Conservation (phyloP, 768 basidiomycete genomes). For the Rhodotorula paludigena region DNA sequence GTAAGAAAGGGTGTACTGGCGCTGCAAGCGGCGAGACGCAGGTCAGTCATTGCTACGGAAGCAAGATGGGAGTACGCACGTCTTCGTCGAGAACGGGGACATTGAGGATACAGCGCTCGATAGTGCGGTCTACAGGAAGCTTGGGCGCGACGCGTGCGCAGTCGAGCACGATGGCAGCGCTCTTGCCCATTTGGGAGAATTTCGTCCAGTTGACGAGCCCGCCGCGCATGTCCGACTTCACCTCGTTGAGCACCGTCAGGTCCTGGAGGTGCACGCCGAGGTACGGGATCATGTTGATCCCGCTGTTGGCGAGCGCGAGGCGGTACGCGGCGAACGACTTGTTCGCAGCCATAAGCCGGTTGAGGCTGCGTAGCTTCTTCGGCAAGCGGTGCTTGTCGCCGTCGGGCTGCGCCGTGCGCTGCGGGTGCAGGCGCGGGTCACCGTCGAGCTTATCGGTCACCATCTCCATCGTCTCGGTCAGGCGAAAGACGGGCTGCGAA, state of each 20-base stretch:
- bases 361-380: slow-evolving; percentile 75
- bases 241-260: slow-evolving; percentile 78
- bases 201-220: slow-evolving; percentile 93
- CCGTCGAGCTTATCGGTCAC: slow-evolving; percentile 66
- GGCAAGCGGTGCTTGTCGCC: slow-evolving; percentile 48
- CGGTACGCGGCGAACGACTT: slow-evolving; percentile 87
- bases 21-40: background rate
- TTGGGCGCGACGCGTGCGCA: slow-evolving; percentile 33
- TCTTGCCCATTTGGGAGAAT: slow-evolving; percentile 84
- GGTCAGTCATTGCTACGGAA: background rate
- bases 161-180: slow-evolving; percentile 62
- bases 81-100: slow-evolving; percentile 35
- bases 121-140: slow-evolving; percentile 25
- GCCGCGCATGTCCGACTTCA: slow-evolving; percentile 65
- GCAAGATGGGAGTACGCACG: background rate
- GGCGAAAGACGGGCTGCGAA: slow-evolving; percentile 67
- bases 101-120: slow-evolving; percentile 37
- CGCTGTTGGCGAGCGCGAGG: slow-evolving; percentile 75
- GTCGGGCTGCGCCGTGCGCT: slow-evolving; percentile 12
- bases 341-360: slow-evolving; percentile 72
- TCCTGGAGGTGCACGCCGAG: slow-evolving; percentile 84
- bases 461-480: slow-evolving; percentile 66
- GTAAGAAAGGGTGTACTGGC: slow-evolving; percentile 33
- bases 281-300: slow-evolving; percentile 78
- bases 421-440: slow-evolving; percentile 1